These are phyloP conservation scores for Neonectria hederae DNA, from an alignment of 2,329 filamentous ascomycete genomes.

Conservation along the genomic window DNA sequence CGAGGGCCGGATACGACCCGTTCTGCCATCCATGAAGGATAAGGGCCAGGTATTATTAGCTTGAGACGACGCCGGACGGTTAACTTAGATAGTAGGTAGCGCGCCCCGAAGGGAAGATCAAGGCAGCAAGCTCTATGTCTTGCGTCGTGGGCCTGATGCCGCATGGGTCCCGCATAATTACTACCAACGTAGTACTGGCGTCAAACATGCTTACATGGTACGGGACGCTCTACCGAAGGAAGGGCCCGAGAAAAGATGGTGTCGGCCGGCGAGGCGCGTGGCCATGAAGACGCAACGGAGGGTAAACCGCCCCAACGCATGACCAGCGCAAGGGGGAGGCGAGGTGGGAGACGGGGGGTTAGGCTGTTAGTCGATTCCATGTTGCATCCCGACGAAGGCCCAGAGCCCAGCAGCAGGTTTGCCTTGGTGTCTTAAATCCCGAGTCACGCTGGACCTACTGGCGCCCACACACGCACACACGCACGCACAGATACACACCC, in stretches of 20 bases:
- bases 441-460: slow-evolving; percentile 49
- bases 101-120: background rate
- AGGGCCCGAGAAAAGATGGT: slow-evolving; percentile 28
- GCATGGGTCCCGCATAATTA: slow-evolving; percentile 3
- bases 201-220: slow-evolving; percentile 4
- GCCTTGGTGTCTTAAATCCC: slow-evolving; percentile 49
- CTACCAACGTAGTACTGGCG: background rate
- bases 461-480: slow-evolving; percentile 36
- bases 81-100: slow-evolving; percentile 7
- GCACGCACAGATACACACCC: slow-evolving; percentile 28
- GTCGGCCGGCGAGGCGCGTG: slow-evolving; percentile 37
- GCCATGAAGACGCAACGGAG: slow-evolving; percentile 27
- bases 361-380: slow-evolving; percentile 38
- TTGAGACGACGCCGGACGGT: background rate
- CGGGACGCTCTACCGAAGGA: slow-evolving; percentile 14
- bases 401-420: slow-evolving; percentile 38
- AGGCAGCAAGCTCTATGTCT: slow-evolving; percentile 13
- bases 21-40: slow-evolving; percentile 7
- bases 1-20: slow-evolving; percentile 36
- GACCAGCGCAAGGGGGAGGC: slow-evolving; percentile 28
- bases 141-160: slow-evolving; percentile 9
- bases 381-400: slow-evolving; percentile 42
- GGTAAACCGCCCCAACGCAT: slow-evolving; percentile 21
- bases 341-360: slow-evolving; percentile 24
- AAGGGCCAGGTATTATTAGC: slow-evolving; percentile 13